Percentiles rank a stretch among this genome's conserved stretches.
Conservation (phyloP, 768 basidiomycete genomes). For the Termitomyces sp. region DNA sequence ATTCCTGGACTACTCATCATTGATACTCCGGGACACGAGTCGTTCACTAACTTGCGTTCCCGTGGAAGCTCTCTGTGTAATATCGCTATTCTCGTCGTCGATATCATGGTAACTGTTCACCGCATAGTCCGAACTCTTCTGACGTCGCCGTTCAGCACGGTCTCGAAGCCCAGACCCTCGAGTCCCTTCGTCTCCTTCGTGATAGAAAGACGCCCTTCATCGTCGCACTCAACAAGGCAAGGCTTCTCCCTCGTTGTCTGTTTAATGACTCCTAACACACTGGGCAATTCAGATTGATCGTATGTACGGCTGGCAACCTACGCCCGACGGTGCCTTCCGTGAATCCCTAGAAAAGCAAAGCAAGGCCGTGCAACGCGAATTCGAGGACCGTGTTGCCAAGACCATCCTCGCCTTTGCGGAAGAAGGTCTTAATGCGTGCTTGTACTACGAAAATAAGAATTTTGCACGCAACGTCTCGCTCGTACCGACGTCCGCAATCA, state of each 20-base stretch:
- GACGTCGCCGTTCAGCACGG: conserved; percentile 64
- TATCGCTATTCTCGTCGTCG: conserved; percentile 97
- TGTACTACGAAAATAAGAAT: conserved; percentile 98
- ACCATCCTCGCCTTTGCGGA: conserved; percentile 95
- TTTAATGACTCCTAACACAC: neutral
- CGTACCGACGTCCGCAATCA: conserved; percentile 96
- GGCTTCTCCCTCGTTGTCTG: conserved; percentile 1
- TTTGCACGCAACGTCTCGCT: conserved; percentile 92
- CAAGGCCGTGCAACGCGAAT: conserved; percentile 80
- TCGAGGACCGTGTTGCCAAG: conserved; percentile 81
- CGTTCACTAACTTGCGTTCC: conserved; percentile 93
- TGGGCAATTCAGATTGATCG: conserved; percentile 81
- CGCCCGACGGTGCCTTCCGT: conserved; percentile 88
- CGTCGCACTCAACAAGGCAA: conserved; percentile 94
- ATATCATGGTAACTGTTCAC: conserved; percentile 72
- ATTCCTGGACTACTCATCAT: conserved; percentile 95
- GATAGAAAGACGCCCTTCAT: conserved; percentile 98
- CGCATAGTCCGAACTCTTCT: neutral
- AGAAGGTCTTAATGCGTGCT: conserved; percentile 90
- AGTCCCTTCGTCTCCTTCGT: conserved; percentile 87
- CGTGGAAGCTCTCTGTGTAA: conserved; percentile 97
- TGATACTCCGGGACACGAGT: conserved; percentile 99
- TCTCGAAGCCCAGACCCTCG: conserved; percentile 95
- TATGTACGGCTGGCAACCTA: conserved; percentile 92
- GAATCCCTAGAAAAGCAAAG: conserved; percentile 86